These are phyloP conservation scores for Limnomonas spitsbergensis DNA, from an alignment of 139 green algal genomes.

Conservation along the genomic window DNA sequence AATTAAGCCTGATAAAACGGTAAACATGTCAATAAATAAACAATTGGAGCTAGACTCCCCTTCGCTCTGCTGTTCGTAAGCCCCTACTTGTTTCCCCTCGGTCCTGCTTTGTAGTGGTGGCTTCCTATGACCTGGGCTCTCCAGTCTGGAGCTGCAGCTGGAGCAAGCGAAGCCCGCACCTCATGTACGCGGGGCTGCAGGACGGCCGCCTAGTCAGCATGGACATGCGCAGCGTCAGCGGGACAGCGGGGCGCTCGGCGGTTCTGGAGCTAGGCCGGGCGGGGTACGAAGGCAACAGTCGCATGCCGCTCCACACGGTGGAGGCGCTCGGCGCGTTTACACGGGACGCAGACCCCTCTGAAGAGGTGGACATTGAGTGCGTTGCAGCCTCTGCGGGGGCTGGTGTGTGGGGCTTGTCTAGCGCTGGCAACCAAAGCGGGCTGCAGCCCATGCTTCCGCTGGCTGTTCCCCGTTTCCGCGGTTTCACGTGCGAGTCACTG, in stretches of 20 bases:
- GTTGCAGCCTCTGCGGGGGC: neutral
- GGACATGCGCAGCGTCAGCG: neutral
- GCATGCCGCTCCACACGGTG: constrained; percentile 7
- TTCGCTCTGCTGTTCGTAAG: no score
- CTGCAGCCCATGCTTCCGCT: neutral
- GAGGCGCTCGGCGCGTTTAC: neutral
- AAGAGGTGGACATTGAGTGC: constrained; percentile 7
- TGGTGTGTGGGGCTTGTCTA: neutral
- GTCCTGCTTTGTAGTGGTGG: neutral
- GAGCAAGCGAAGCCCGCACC: neutral
- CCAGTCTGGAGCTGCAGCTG: constrained; percentile 2
- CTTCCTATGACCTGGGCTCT: neutral
- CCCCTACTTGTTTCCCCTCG: neutral
- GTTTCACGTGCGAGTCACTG: constrained; percentile 3
- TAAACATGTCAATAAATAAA: no score
- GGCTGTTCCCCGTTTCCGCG: neutral
- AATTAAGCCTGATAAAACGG: no score
- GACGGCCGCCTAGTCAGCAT: neutral
- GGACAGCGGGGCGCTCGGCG: neutral
- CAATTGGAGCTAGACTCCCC: no score
- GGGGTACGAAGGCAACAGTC: neutral
- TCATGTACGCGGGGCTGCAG: constrained; percentile 5
- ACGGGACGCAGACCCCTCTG: no score
- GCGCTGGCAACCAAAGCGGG: no score
- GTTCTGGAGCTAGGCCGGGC: neutral